These are phyloP conservation scores for Chrysoporthe cubensis DNA, from an alignment of 2,329 filamentous ascomycete genomes.

Conservation along the genomic window DNA sequence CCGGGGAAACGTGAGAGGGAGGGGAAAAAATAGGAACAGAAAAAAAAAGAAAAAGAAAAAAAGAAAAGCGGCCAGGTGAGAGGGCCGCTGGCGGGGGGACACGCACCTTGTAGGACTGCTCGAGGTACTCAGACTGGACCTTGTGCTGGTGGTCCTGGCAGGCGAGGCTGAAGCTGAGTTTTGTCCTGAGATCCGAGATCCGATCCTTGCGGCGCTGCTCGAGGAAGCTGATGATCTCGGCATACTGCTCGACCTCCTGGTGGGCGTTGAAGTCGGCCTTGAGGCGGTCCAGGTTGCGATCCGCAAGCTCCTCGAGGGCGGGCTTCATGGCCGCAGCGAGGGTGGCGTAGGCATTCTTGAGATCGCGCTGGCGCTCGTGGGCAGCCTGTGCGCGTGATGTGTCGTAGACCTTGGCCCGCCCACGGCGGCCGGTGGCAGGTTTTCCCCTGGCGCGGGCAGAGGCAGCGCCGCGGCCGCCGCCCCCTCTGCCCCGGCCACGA, in stretches of 20 bases:
- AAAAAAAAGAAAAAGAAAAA: neutral
- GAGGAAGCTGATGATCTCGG: conserved; percentile 55
- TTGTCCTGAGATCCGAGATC: conserved; percentile 33
- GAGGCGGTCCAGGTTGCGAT: conserved; percentile 61
- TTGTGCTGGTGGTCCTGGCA: conserved; percentile 28
- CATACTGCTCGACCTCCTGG: conserved; percentile 58
- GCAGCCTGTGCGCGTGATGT: conserved; percentile 59
- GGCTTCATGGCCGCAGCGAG: conserved; percentile 67
- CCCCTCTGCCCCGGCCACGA: conserved; percentile 25
- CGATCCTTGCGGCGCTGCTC: conserved; percentile 45
- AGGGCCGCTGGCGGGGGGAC: neutral
- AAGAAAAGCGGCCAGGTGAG: conserved; percentile 13
- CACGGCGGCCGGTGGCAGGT: conserved; percentile 27
- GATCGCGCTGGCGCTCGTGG: conserved; percentile 66
- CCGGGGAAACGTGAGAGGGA: conserved; percentile 5
- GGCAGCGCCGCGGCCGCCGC: conserved; percentile 21
- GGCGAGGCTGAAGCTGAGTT: conserved; percentile 28
- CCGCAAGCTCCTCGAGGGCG: conserved; percentile 67
- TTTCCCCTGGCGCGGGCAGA: conserved; percentile 27
- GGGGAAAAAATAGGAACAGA: neutral
- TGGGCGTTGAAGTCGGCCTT: conserved; percentile 57
- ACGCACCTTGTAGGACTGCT: conserved; percentile 33
- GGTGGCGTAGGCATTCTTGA: conserved; percentile 67
- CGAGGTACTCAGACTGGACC: conserved; percentile 19
- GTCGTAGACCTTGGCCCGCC: conserved; percentile 62